Conservation (phyloP, 148 eudicot species). For the Limonium bicolor region DNA sequence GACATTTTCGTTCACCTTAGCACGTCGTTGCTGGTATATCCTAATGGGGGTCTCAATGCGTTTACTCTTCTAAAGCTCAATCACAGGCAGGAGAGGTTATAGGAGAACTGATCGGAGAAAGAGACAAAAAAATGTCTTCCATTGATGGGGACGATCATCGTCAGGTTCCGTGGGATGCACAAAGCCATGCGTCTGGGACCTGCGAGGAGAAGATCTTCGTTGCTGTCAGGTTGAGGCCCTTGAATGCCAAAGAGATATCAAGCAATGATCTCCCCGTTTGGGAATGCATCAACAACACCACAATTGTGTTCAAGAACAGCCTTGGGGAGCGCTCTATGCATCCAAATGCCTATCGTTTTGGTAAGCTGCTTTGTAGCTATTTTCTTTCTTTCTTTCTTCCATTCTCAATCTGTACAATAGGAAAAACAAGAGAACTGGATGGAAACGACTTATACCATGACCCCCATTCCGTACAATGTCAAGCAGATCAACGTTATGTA, state of each 20-base stretch:
- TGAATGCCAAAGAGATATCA: slow-evolving; percentile 37
- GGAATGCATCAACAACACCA: slow-evolving; percentile 55
- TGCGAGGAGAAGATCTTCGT: slow-evolving; percentile 64
- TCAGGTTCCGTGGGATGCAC: slow-evolving; percentile 16
- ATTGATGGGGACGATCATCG: slow-evolving; percentile 17
- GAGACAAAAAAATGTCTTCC: background rate
- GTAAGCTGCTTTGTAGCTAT: slow-evolving; percentile 12
- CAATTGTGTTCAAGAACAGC: slow-evolving; percentile 48
- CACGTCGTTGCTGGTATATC: background rate
- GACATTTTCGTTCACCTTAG: background rate
- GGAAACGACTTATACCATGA: background rate
- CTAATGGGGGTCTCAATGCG: background rate
- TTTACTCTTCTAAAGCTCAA: background rate
- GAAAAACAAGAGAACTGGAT: too few species aligned
- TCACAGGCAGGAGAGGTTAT: background rate
- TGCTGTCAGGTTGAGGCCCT: slow-evolving; percentile 70
- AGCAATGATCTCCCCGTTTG: slow-evolving; percentile 58
- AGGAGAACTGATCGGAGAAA: background rate
- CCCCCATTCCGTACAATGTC: background rate
- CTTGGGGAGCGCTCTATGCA: slow-evolving; percentile 35
- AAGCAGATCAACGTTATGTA: background rate
- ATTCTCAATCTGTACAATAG: too few species aligned
- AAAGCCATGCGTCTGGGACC: slow-evolving; percentile 8
- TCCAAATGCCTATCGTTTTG: slow-evolving; percentile 53
- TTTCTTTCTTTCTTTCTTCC: background rate